These are phyloP conservation scores for Liriodendron chinense DNA, from an alignment of 164 flowering plant genomes.

Conservation along the genomic window DNA sequence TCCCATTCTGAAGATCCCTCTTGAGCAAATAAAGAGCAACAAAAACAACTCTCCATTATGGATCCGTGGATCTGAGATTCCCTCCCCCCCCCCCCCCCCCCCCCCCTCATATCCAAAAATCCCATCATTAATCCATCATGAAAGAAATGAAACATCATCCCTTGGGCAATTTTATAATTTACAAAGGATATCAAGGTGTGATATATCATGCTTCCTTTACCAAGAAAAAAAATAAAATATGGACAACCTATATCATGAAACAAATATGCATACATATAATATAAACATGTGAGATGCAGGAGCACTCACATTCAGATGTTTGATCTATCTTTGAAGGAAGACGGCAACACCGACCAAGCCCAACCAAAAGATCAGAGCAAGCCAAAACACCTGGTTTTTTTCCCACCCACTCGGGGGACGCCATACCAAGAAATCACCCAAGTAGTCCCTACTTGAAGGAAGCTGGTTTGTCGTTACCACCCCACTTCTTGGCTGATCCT, in stretches of 20 bases:
- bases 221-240: constrained; percentile 2
- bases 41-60: too few relatives aligned
- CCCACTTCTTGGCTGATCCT: constrained; percentile 26
- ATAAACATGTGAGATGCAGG: not conserved
- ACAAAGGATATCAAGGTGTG: constrained; percentile 1
- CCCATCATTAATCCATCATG: too few relatives aligned
- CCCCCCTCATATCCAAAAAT: too few relatives aligned
- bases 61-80: too few relatives aligned
- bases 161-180: not conserved
- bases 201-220: not conserved
- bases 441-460: constrained; percentile 53
- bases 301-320: not conserved
- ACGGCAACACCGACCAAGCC: constrained; percentile 70
- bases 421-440: constrained; percentile 74
- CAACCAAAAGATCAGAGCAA: constrained; percentile 55
- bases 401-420: constrained; percentile 63
- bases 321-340: constrained; percentile 40
- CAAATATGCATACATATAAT: not conserved
- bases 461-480: constrained; percentile 54
- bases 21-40: too few relatives aligned
- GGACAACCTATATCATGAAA: not conserved
- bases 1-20: too few relatives aligned
- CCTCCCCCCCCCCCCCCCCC: too few relatives aligned
- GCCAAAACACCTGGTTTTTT: constrained; percentile 63
- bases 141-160: not conserved